Evolutionary conservation across 2,329 filamentous ascomycete species (phyloP), one percentile per base, ranked within the genome.

Genomic region (Fusarium irregulare): DNA sequence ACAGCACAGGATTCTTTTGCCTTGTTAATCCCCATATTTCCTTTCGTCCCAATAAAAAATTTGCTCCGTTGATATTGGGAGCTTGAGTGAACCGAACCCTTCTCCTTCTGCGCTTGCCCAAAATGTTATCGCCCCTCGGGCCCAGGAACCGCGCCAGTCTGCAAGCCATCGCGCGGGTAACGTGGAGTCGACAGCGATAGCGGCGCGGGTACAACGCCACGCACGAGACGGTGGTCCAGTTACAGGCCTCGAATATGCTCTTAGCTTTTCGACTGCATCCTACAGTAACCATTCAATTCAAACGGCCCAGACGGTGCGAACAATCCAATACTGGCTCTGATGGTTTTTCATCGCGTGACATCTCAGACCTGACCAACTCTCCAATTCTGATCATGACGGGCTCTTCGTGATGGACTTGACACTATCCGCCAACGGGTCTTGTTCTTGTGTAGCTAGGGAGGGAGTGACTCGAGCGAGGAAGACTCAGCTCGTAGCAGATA

Each of bases 121-220:
- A 65, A 69, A 49, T 46, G 67, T 56, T 48, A 47, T 57, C 53
- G 46, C 44, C 61, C 53, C 60, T 60, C 48, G 63, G 55, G 41
- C 54, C 55, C 42, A 64, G 50, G 44, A 64, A 55, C 62, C 49
- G 45, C 55, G 37, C 47, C 51, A 70, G 58, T 56, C 64, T 70
- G 67, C 67, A 67, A 62, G 60, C 60, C 73, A 68, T 54, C 57
- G 53, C 42, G 72, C 71, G 73, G 71, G 68, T 54, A 64, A 54
- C 58, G 73, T 70, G 71, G 73, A 70, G 64, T 70, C 51, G 48
- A 45, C 34, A 65, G 44, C 59, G 73, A 75, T 73, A 74, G 48
- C 59, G 51, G 56, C 34, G 50, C 56, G 55, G 63, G 59, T 65
- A 58, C 48, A 51, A 70, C 67, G 67, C 68, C 59, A 71, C 59